Percentiles rank a stretch among this genome's conserved stretches.
Evolutionary conservation across 169 alveolate species (phyloP).

Genomic region (Plasmodium vinckei): DNA sequence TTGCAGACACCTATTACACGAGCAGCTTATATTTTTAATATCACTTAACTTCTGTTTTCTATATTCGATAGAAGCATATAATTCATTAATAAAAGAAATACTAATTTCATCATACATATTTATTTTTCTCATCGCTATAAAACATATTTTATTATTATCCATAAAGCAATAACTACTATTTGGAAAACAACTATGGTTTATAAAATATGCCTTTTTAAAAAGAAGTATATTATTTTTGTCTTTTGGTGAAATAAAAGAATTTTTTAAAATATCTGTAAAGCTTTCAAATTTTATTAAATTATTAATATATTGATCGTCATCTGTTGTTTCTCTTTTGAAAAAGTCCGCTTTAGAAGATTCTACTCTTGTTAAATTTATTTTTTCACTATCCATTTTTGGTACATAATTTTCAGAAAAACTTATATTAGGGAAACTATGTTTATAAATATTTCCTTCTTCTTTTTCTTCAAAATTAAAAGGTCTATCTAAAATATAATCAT

Average conservation of each 20-base stretch:
- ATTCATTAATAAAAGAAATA: constrained; percentile 51
- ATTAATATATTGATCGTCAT: constrained; percentile 19
- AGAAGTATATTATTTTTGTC: constrained; percentile 57
- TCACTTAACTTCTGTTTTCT: constrained; percentile 45
- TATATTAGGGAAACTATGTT: background rate
- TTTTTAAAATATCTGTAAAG: constrained; percentile 68
- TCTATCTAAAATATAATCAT: background rate
- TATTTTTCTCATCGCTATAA: constrained; percentile 71
- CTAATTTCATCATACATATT: constrained; percentile 72
- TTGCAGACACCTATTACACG: constrained; percentile 69
- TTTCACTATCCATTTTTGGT: too few relatives aligned
- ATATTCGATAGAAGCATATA: constrained; percentile 57
- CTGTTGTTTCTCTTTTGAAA: background rate
- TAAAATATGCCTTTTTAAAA: constrained; percentile 33
- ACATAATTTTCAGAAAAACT: too few relatives aligned
- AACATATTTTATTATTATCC: constrained; percentile 51
- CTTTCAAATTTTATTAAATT: constrained; percentile 57
- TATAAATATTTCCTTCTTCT: background rate
- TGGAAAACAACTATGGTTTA: constrained; percentile 73
- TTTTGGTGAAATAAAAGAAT: constrained; percentile 60
- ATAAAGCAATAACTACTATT: constrained; percentile 67
- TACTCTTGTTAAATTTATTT: too few relatives aligned
- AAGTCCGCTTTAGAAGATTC: background rate
- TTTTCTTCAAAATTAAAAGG: background rate
- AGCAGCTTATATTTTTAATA: constrained; percentile 32